Evolutionary conservation across 2,329 filamentous ascomycete species (phyloP), one percentile per base, ranked within the genome.

Genomic region (Alternaria viburni): DNA sequence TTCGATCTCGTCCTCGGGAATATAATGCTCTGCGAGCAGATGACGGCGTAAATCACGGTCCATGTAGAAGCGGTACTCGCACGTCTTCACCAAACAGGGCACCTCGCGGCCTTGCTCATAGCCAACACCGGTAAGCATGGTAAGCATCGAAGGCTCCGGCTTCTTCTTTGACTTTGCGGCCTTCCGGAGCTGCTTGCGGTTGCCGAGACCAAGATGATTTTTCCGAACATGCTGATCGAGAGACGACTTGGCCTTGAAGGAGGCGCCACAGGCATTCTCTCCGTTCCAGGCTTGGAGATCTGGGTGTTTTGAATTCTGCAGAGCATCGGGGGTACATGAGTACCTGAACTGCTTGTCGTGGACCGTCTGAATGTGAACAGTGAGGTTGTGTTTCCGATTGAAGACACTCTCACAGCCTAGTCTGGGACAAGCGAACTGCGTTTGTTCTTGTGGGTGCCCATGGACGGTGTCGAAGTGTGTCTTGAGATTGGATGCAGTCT

Each of bases 141-240:
- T 73, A 59, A 77, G 64, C 65, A 71, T 74, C 8, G 72, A 71
- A 15, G 71, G 66, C 13, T 74, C 69, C n/a, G 69, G 54, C 51
- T 72, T 67, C 65, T 68, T 73, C 76, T 63, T 79, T 76, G 73
- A 79, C 75, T 80, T 79, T 62, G 74, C 71, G 54, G 76, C 67
- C 66, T 78, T 75, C 73, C 75, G 80, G 50, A 66, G 64, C 46
- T 73, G 67, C 58, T 74, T 81, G 61, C 76, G 76, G 61, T 80
- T 81, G 11, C 78, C 80, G 21, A 87, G 81, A n/a, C 89, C 88
- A 25, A 97, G 83, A 77, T 98, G 95, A 21, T 92, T 87, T 51
- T 91, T 93, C 19, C 92, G 89, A 47, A 97, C 86, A 76, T 98
- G 95, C 69, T 96, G 91, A 77, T 95, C 91, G 0, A 97, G 85